phyloP scores from a whole-genome alignment of 441 rosid genomes.

The Aquilaria agallochum region DNA sequence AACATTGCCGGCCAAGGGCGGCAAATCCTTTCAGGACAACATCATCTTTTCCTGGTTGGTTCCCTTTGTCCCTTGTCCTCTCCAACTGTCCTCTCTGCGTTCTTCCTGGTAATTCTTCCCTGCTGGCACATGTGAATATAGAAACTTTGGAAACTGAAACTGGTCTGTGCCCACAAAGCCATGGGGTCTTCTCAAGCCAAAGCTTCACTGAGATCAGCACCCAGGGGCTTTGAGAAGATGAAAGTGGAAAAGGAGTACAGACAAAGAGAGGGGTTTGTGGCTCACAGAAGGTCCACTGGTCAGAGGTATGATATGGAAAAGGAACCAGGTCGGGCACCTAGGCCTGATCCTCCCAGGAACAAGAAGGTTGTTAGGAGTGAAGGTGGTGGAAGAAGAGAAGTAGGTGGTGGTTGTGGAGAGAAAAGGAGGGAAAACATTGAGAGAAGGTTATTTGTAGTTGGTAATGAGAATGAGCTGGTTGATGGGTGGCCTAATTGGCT shows the following conservation, averaged over 20 bases:
- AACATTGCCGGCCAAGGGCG: slow-evolving; percentile 34
- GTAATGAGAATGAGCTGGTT: slow-evolving; percentile 25
- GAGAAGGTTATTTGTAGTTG: slow-evolving; percentile 4
- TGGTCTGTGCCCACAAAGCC: slow-evolving; percentile 4
- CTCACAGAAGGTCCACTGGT: slow-evolving; percentile 34
- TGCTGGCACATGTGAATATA: not conserved
- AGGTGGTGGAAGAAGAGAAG: slow-evolving; percentile 11
- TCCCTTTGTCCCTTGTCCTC: not conserved
- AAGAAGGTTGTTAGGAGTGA: slow-evolving; percentile 13
- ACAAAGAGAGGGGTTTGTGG: slow-evolving; percentile 12
- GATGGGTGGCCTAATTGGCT: slow-evolving; percentile 75
- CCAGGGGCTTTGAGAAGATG: slow-evolving; percentile 29
- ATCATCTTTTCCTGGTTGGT: slow-evolving; percentile 4
- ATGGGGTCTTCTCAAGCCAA: slow-evolving; percentile 51
- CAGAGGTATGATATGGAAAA: slow-evolving; percentile 24
- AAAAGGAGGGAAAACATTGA: slow-evolving; percentile 13
- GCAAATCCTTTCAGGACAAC: slow-evolving; percentile 22
- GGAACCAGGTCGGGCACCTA: slow-evolving; percentile 12
- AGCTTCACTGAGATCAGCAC: slow-evolving; percentile 24
- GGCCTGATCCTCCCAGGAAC: slow-evolving; percentile 13
- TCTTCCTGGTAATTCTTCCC: not conserved
- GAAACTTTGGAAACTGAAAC: not conserved
- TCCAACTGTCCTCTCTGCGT: slow-evolving; percentile 17
- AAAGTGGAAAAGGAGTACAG: slow-evolving; percentile 35
- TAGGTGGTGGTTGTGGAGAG: slow-evolving; percentile 9